Evolutionary conservation across 805 yeast species (phyloP).

Genomic region (Wickerhamia fluorescens): DNA sequence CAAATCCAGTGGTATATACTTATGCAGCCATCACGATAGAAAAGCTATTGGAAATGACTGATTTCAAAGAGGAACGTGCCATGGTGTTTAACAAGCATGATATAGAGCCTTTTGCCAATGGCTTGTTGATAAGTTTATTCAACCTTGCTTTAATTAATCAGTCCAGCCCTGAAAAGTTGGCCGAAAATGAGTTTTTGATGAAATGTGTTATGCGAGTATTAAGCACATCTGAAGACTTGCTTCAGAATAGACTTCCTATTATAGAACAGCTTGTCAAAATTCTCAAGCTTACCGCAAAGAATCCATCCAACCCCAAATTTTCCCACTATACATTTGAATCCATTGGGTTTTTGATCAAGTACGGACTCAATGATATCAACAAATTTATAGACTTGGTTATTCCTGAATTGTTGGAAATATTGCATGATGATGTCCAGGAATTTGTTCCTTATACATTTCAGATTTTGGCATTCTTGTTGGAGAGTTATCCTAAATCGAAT

Average conservation of each 20-base stretch:
- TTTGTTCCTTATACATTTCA: slow-evolving; percentile 92
- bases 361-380: slow-evolving; percentile 19
- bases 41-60: slow-evolving; percentile 73
- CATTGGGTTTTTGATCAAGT: slow-evolving; percentile 67
- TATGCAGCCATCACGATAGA: slow-evolving; percentile 93
- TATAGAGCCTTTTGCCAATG: slow-evolving; percentile 51
- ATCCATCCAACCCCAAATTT: slow-evolving; percentile 94
- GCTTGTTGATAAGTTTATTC: slow-evolving; percentile 60
- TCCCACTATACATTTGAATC: slow-evolving; percentile 89
- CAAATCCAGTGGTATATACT: slow-evolving; percentile 75
- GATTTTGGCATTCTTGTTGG: slow-evolving; percentile 73
- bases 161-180: slow-evolving; percentile 76
- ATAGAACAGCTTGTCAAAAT: slow-evolving; percentile 65
- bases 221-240: slow-evolving; percentile 58
- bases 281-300: slow-evolving; percentile 63
- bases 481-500: slow-evolving; percentile 41
- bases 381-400: slow-evolving; percentile 47
- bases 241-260: slow-evolving; percentile 36
- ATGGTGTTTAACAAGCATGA: slow-evolving; percentile 70
- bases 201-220: slow-evolving; percentile 80
- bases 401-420: slow-evolving; percentile 58
- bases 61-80: slow-evolving; percentile 39
- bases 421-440: slow-evolving; percentile 85
- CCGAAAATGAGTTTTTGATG: slow-evolving; percentile 93
- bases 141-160: slow-evolving; percentile 47